Percentiles rank a stretch among this genome's conserved stretches.
Evolutionary conservation across 2,329 filamentous ascomycete species (phyloP).

Genomic region (Sporothrix mexicana): DNA sequence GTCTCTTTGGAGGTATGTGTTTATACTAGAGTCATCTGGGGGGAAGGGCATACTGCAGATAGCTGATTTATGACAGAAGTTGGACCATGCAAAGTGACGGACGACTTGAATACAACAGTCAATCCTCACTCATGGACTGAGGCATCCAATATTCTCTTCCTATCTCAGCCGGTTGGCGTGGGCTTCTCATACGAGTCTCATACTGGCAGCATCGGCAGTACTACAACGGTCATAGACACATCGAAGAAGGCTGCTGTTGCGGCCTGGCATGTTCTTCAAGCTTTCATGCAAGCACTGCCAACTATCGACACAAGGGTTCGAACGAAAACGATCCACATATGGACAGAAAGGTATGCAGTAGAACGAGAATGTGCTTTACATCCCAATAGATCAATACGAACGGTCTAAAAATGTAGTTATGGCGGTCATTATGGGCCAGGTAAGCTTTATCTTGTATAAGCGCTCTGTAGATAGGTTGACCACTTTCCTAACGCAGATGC

Average conservation of each 20-base stretch:
- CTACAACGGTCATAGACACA: conserved; percentile 44
- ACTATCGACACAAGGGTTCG: conserved; percentile 51
- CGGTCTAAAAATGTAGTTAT: conserved; percentile 44
- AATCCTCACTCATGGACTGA: conserved; percentile 63
- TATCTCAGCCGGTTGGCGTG: conserved; percentile 60
- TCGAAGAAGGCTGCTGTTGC: conserved; percentile 36
- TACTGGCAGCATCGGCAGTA: neutral
- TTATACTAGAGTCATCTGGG: no score
- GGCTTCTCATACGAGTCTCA: conserved; percentile 43
- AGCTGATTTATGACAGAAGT: conserved; percentile 33
- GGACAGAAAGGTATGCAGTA: conserved; percentile 36
- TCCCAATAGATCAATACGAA: neutral
- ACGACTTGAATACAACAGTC: conserved; percentile 55
- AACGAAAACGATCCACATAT: conserved; percentile 39
- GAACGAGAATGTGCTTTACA: neutral
- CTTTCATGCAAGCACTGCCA: conserved; percentile 53
- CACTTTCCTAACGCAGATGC: conserved; percentile 42
- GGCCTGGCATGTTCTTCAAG: conserved; percentile 40
- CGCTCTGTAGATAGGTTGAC: no score
- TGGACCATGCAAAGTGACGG: conserved; percentile 49
- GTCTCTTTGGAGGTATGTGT: conserved; percentile 33
- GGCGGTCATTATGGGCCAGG: conserved; percentile 52
- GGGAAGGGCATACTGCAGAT: no score
- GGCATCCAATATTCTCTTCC: conserved; percentile 64
- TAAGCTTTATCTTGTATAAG: conserved; percentile 43